Evolutionary conservation across 2,329 filamentous ascomycete species (phyloP).

Genomic region (Aureobasidium mangrovei): DNA sequence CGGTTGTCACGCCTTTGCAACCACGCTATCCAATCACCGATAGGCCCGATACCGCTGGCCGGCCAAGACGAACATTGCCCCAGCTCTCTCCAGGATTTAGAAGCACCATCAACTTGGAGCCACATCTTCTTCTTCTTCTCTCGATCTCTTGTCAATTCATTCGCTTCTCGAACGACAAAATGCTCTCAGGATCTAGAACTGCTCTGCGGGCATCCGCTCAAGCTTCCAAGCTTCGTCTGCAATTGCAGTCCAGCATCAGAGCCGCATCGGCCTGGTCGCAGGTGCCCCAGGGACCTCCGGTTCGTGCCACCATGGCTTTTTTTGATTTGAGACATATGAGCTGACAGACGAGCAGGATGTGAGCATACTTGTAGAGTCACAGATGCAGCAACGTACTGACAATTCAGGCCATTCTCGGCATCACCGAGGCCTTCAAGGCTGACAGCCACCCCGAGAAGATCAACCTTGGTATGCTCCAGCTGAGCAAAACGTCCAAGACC

Average conservation of each 20-base stretch:
- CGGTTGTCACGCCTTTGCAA: conserved; percentile 2
- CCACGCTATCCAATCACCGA: neutral
- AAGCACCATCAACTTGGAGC: conserved; percentile 10
- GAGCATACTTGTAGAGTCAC: neutral
- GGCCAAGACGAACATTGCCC: conserved; percentile 12
- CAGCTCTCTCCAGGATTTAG: conserved; percentile 14
- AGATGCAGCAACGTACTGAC: neutral
- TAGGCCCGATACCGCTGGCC: conserved; percentile 8
- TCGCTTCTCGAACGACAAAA: neutral
- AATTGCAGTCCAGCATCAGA: conserved; percentile 35
- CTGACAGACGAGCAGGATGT: conserved; percentile 7
- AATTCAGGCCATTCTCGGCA: conserved; percentile 60
- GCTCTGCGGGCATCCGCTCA: conserved; percentile 16
- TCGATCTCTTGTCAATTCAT: neutral
- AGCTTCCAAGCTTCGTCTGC: conserved; percentile 17
- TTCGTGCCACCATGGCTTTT: neutral
- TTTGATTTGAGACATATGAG: neutral
- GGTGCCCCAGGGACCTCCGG: conserved; percentile 88
- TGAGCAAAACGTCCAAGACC: neutral
- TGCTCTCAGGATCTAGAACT: conserved; percentile 16
- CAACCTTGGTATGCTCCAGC: conserved; percentile 65
- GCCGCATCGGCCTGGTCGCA: conserved; percentile 80
- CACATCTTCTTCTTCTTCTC: conserved; percentile 5
- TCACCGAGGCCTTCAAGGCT: conserved; percentile 99
- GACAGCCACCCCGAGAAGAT: conserved; percentile 92